Evolutionary conservation across 225 moss, liverwort and hornwort species (phyloP), one percentile per base, ranked within the genome.

Genomic region (Pseudisothecium myosuroides): DNA sequence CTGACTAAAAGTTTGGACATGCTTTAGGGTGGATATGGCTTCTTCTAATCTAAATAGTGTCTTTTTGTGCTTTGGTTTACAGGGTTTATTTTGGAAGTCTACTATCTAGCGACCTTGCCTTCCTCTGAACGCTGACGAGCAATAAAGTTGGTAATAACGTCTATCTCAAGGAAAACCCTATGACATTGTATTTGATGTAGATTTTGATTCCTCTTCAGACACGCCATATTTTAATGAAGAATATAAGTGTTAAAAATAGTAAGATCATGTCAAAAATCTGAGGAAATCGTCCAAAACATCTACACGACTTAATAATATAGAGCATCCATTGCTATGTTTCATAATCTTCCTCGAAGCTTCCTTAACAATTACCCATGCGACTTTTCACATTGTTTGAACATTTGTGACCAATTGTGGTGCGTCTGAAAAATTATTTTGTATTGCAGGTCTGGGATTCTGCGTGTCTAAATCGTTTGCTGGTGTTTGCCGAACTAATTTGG

Each of bases 71-170:
- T 89, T 74, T 83, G 43, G n/a, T 87, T 82, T 75, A 55, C 92
- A 92, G 88, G 90, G 52, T 89, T 71, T 54, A 82, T 71, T 77
- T 83, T 87, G 87, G 78, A 88, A 83, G 56, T 86, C 79, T 90
- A 75, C 72, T 59, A 72, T 89, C 55, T 87, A 87, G 78, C 87
- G 82, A 65, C 89, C 72, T 78, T 79, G 67, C 87, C 83, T 90
- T 89, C 59, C 50, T 87, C 82, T 85, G 59, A 82, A 73, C 82
- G 82, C 76, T 60, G 82, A 71, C 81, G 82, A 88, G 91, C 82
- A 90, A 90, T 90, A 92, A 92, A 85, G 67, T 89, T 93, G 91
- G 93, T 93, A 91, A 86, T 84, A 49, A 79, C 17, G 22, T 39
- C 73, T 80, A 62, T 68, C 58, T 83, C 75, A 62, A 60, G 59